phyloP scores from a whole-genome alignment of 441 rosid species.

The Flueggea neowawraea region DNA sequence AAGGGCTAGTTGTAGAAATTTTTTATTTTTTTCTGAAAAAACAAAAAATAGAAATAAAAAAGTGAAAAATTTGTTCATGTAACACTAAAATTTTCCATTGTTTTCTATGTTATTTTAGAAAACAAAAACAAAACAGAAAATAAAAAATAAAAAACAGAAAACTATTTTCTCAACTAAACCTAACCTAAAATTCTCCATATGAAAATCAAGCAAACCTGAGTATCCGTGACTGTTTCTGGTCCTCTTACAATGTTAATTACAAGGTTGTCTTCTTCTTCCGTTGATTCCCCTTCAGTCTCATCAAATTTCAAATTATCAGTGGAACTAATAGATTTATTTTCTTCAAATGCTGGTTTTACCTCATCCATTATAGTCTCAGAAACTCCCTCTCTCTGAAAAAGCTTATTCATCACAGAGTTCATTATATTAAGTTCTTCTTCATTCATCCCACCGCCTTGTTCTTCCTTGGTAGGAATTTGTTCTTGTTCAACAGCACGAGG shows the following conservation, averaged over 20 bases:
- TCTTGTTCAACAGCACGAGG: conserved; percentile 26
- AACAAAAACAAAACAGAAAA: too few relatives aligned
- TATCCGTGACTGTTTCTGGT: conserved; percentile 13
- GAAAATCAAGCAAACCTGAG: conserved; percentile 37
- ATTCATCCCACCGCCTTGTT: conserved; percentile 36
- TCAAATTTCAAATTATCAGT: conserved; percentile 16
- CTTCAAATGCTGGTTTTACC: conserved; percentile 14
- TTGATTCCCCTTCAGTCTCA: conserved; percentile 28
- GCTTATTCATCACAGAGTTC: conserved; percentile 73
- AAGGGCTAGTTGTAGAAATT: too few relatives aligned
- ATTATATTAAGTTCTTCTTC: conserved; percentile 63
- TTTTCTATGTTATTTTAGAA: too few relatives aligned
- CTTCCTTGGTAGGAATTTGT: conserved; percentile 25
- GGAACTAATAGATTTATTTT: conserved; percentile 9
- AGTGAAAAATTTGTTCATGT: too few relatives aligned
- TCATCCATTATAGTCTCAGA: conserved; percentile 9
- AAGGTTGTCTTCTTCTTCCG: conserved; percentile 47
- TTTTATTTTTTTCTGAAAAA: too few relatives aligned
- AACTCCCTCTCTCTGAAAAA: conserved; percentile 45
- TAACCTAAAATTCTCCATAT: neutral
- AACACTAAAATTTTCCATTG: too few relatives aligned
- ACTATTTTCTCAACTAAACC: too few relatives aligned
- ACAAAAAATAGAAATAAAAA: too few relatives aligned
- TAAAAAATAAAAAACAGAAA: too few relatives aligned
- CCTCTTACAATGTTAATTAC: conserved; percentile 37